Evolutionary conservation across 306 rosid species (phyloP).

Genomic region (Mimosa bimucronata): DNA sequence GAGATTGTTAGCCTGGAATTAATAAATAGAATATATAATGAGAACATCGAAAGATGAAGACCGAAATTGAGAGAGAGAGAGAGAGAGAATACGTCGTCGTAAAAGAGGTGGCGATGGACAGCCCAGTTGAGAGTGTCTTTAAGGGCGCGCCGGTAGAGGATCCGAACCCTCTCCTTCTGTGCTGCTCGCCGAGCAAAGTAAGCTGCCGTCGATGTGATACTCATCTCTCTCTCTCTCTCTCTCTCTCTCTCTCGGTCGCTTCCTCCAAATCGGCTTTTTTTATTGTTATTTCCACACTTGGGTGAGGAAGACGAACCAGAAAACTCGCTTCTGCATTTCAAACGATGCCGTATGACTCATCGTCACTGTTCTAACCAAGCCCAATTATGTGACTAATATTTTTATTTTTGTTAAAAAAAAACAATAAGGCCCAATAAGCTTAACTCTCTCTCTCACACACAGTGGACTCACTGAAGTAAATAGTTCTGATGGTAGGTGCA

Average conservation of each 20-base stretch:
- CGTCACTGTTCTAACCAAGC: too few relatives aligned
- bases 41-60: slow-evolving; percentile 1
- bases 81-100: slow-evolving; percentile 60
- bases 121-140: slow-evolving; percentile 97
- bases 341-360: slow-evolving; percentile 1
- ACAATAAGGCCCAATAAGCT: neutral
- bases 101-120: slow-evolving; percentile 97
- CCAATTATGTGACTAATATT: neutral
- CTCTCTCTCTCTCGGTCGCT: neutral
- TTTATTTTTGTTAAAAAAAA: neutral
- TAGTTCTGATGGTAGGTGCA: too few relatives aligned
- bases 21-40: neutral
- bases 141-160: slow-evolving; percentile 90
- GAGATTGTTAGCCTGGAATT: slow-evolving; percentile 73
- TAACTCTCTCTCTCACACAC: neutral
- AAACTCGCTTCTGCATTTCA: neutral
- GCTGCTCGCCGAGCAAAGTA: slow-evolving; percentile 88
- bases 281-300: neutral
- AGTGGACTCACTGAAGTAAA: too few relatives aligned
- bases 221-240: slow-evolving; percentile 40
- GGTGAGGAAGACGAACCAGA: neutral
- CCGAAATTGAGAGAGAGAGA: neutral
- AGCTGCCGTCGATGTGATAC: slow-evolving; percentile 57
- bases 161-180: slow-evolving; percentile 94
- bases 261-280: neutral